phyloP scores from a whole-genome alignment of 2,329 filamentous ascomycete genomes.

The Ciborinia camelliae region DNA sequence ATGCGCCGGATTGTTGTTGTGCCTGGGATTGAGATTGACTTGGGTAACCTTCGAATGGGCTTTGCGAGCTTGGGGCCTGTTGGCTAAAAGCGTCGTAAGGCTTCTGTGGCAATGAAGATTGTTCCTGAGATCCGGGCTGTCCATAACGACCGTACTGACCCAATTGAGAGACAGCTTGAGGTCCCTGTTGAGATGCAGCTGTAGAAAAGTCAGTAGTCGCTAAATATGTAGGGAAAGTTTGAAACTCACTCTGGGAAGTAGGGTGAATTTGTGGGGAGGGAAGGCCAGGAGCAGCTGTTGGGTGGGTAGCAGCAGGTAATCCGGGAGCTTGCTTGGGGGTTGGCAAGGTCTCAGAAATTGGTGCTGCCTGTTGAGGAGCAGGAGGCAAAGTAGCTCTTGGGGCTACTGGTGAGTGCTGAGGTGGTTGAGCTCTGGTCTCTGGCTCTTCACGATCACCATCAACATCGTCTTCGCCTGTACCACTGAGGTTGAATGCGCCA shows the following conservation, averaged over 20 bases:
- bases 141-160: conserved; percentile 65
- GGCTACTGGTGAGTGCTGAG: conserved; percentile 84
- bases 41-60: conserved; percentile 60
- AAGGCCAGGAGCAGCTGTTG: conserved; percentile 40
- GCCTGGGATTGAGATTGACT: conserved; percentile 56
- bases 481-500: conserved; percentile 88
- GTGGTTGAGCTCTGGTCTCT: conserved; percentile 89
- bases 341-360: conserved; percentile 54
- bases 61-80: conserved; percentile 56
- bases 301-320: conserved; percentile 48
- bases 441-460: conserved; percentile 94
- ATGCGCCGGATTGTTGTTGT: conserved; percentile 60
- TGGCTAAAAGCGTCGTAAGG: conserved; percentile 84
- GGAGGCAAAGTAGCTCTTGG: conserved; percentile 86
- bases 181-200: conserved; percentile 33
- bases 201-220: not conserved
- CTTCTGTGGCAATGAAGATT: conserved; percentile 65
- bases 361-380: conserved; percentile 50
- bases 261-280: conserved; percentile 39
- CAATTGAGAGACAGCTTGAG: conserved; percentile 41
- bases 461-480: conserved; percentile 73
- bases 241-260: conserved; percentile 38
- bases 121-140: conserved; percentile 58
- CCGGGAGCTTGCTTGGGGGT: conserved; percentile 45
- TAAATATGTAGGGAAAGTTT: not conserved